Base-by-base conservation (phyloP, 1,284 basidiomycete genomes). In the Fistulina hepatica region DNA sequence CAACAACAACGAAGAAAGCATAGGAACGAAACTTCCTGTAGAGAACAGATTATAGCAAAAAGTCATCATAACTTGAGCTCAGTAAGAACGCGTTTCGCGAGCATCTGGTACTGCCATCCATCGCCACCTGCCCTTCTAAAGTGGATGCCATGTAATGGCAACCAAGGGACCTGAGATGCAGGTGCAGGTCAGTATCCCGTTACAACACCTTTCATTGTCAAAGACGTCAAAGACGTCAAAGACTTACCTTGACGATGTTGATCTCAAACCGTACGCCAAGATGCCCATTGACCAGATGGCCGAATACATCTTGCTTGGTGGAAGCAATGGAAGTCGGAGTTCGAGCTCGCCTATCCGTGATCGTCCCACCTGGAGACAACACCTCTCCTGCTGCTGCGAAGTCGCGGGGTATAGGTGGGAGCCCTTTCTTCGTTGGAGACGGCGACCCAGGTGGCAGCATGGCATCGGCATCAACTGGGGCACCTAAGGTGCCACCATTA, bases 91-190 rank as follows among this genome's bases (percentile, higher is more conserved):
- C 92, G 72, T 53, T 90, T 77, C n/a, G 92, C 93, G 34, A 97
- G 71, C 83, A 91, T 92, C 57, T 92, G 86, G 58, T 97, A 95
- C 61, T 97, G 91, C 93, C 92, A 97, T 2, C 89, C 89, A 49
- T 97, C 91, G 3, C 93, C 93, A 31, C 86, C 78, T 1, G 85
- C 76, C 41, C 94, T 71, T 38, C 93, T 78, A 67, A 98, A 98
- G 56, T 97, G 94, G 41, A 98, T 81, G 1, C 94, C 94, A 55
- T 97, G 89, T 21, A 98, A 66, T 1, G 93, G 90, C 41, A 98
- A 60, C 71, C 84, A 86, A 21, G 94, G 94, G 13, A 97, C 86
- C 86, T 94, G 51, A 4, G 49, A 45, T 32, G 33, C 19, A 41
- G 33, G 20, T 13, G 15, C 23, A 28, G 10, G 11, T 39, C 10